Evolutionary conservation across 1,284 basidiomycete genomes (phyloP), one percentile per base, ranked within the genome.

Genomic region (Moesziomyces parantarcticus): DNA sequence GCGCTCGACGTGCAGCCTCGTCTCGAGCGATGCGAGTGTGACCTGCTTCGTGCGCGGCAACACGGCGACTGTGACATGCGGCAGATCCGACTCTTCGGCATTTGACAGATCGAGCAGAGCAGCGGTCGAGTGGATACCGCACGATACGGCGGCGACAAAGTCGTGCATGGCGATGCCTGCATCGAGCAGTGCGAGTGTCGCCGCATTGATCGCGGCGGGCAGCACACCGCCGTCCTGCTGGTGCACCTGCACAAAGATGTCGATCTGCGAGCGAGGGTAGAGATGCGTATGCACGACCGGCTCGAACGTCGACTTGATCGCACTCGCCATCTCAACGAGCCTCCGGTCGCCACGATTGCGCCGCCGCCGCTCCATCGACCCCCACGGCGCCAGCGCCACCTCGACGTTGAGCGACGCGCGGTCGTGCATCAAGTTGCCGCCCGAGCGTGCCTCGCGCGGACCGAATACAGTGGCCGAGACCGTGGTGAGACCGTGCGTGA

Each of bases 181-280:
- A 62, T 89, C 90, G 74, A 93, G 88, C 41, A 99, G 88, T 0
- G 96, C 94, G 44, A 99, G 88, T 5, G 94, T 96, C 1, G 94
- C 93, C 22, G 91, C 94, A 84, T 99, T 99, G 81, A 99, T 92
- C 70, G 93, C 92, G 5, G 94, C 90, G 56, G 93, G 92, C n/a
- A 99, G 88, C 40, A 97, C 73, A 85, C 87, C 87, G 32, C 96
- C 96, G 81, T 99, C 96, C 82, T 95, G 92, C 77, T 95, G 92
- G 45, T 97, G 86, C 32, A 99, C 91, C 83, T 96, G 93, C 13
- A 99, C 88, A 84, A 91, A 92, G 64, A 99, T 91, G 84, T 97
- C 92, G 83, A 99, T 96, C 83, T 95, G 90, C 29, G 92, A 92
- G 52, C 96, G 90, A 8, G 96, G 96, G 85, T 96, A 98, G 49